Evolutionary conservation across 2,329 filamentous ascomycete genomes (phyloP).

Genomic region (Colletotrichum spaethianum): DNA sequence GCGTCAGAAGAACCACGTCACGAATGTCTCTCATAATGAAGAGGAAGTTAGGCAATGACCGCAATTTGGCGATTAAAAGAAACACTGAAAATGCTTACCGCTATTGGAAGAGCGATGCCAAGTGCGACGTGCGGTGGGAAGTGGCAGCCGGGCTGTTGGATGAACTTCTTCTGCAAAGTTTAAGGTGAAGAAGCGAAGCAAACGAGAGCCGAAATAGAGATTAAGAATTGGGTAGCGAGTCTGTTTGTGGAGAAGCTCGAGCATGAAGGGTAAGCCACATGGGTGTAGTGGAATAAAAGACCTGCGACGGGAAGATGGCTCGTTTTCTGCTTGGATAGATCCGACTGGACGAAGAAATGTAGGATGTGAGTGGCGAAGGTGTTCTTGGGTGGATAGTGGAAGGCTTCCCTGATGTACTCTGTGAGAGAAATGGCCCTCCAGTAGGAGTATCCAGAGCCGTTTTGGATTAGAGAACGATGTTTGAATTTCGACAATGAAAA

Average conservation of each 20-base stretch:
- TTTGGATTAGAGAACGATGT: neutral
- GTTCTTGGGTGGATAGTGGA: neutral
- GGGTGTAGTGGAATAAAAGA: neutral
- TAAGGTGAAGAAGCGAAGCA: neutral
- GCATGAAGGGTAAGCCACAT: neutral
- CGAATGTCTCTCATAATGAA: neutral
- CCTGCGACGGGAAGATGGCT: neutral
- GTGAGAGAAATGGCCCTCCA: neutral
- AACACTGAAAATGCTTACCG: neutral
- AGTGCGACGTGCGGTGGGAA: neutral
- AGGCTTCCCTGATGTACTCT: neutral
- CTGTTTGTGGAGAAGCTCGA: accelerated
- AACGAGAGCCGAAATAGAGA: neutral
- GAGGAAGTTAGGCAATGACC: too few species aligned
- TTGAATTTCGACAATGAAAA: neutral
- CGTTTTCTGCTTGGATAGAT: neutral
- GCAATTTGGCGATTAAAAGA: neutral
- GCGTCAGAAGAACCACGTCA: neutral
- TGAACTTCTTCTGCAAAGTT: neutral
- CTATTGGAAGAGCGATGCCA: neutral
- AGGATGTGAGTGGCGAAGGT: neutral
- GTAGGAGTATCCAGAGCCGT: neutral
- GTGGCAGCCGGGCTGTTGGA: neutral
- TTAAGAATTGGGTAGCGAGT: accelerated
- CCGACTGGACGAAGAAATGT: neutral